Percentiles rank a stretch among this genome's conserved stretches.
Conservation (phyloP, 371 early-diverging fungal genomes). For the Zychaea mexicana region DNA sequence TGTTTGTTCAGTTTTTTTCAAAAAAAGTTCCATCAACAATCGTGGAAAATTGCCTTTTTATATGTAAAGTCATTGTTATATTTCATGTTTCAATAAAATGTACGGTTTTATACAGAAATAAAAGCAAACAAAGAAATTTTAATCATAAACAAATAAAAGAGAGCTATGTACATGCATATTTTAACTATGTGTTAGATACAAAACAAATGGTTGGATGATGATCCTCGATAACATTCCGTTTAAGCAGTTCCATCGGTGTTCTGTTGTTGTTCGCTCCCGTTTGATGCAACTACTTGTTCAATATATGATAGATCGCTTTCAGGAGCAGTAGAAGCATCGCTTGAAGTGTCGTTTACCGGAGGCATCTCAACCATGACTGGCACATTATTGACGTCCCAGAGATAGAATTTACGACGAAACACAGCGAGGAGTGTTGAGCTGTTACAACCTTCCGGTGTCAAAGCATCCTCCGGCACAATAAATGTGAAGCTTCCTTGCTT, state of each 20-base stretch:
- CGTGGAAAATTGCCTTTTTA: background rate
- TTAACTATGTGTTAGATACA: background rate
- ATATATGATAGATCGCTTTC: no score
- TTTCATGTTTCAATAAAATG: background rate
- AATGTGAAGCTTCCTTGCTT: constrained; percentile 20
- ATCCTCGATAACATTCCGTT: no score
- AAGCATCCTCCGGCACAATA: constrained; percentile 13
- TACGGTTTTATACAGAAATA: constrained; percentile 2
- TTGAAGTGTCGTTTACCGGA: background rate
- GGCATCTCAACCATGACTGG: constrained; percentile 15
- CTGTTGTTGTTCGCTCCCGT: no score
- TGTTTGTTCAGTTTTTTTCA: background rate
- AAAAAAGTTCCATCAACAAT: background rate
- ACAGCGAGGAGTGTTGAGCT: constrained; percentile 16
- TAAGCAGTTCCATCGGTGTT: no score
- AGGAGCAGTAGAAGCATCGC: background rate
- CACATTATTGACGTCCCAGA: constrained; percentile 12
- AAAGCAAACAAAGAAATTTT: background rate
- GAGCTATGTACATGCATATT: background rate
- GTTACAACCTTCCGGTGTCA: constrained; percentile 12
- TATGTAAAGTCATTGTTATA: background rate
- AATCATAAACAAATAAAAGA: background rate
- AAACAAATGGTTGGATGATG: background rate
- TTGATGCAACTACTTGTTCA: no score
- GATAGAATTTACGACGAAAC: constrained; percentile 12